Evolutionary conservation across 495 filamentous ascomycete genomes (phyloP).

Genomic region (Talaromyces ruber): DNA sequence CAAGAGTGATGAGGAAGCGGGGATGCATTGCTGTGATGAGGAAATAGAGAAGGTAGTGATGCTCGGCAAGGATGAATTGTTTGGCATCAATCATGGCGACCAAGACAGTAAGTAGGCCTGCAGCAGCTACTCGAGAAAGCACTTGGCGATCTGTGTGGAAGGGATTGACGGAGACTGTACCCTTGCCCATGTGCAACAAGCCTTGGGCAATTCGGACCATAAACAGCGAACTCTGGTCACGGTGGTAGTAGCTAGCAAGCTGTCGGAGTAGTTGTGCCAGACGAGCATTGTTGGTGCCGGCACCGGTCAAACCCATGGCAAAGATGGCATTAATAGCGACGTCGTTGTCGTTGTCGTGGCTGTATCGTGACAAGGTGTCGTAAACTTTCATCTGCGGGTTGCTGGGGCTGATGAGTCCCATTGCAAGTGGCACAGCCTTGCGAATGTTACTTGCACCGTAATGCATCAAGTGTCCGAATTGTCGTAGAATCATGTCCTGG

Average conservation of each 20-base stretch:
- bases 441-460: constrained; percentile 97
- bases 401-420: constrained; percentile 92
- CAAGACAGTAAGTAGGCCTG: constrained; percentile 82
- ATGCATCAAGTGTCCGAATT: constrained; percentile 98
- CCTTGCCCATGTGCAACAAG: constrained; percentile 98
- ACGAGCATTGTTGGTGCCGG: constrained; percentile 96
- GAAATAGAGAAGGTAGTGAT: constrained; percentile 96
- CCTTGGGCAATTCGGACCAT: constrained; percentile 99
- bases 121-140: constrained; percentile 81
- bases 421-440: constrained; percentile 90
- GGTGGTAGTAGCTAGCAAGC: constrained; percentile 94
- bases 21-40: constrained; percentile 97
- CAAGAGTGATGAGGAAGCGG: constrained; percentile 88
- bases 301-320: constrained; percentile 94
- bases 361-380: constrained; percentile 96
- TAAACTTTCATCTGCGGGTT: constrained; percentile 99
- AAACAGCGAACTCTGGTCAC: constrained; percentile 90
- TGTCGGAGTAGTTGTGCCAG: constrained; percentile 90
- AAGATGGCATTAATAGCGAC: constrained; percentile 98
- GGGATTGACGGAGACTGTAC: constrained; percentile 86
- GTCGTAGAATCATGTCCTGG: constrained; percentile 95
- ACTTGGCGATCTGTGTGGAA: constrained; percentile 98
- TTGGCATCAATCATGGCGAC: constrained; percentile 91
- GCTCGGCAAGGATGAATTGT: constrained; percentile 80
- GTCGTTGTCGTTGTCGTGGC: constrained; percentile 98